Evolutionary conservation across 139 green algal species (phyloP).

Genomic region (Asterochloris sp.): DNA sequence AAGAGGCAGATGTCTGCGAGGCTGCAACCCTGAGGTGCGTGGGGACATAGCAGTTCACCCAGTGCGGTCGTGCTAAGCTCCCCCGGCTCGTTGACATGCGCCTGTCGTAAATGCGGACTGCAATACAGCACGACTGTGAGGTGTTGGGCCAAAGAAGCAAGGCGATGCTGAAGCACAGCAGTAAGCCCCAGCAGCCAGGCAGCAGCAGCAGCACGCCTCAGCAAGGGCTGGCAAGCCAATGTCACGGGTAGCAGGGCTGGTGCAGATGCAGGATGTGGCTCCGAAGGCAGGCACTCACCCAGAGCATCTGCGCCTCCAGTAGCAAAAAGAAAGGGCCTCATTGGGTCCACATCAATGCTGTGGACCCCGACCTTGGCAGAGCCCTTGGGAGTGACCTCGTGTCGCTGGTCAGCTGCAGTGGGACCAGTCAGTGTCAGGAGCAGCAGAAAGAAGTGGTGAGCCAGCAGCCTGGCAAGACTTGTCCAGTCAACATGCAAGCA

Average conservation of each 20-base stretch:
- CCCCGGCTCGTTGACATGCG: slow-evolving; percentile 24
- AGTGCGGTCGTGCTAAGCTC: slow-evolving; percentile 2
- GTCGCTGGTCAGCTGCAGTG: slow-evolving; percentile 33
- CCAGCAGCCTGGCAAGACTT: no score
- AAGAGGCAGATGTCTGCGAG: neutral
- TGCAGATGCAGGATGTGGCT: no score
- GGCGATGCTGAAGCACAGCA: neutral
- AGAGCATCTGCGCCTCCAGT: slow-evolving; percentile 28
- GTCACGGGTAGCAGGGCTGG: no score
- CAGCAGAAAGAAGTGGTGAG: neutral
- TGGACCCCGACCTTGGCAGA: slow-evolving; percentile 21
- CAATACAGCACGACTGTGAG: neutral
- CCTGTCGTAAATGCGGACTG: slow-evolving; percentile 36
- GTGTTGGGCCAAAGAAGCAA: neutral
- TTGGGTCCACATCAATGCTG: slow-evolving; percentile 35
- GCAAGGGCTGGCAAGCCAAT: no score
- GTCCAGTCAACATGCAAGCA: no score
- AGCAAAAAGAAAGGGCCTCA: slow-evolving; percentile 35
- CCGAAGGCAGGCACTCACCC: neutral
- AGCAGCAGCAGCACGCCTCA: neutral
- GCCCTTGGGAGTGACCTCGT: slow-evolving; percentile 12
- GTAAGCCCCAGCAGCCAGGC: neutral
- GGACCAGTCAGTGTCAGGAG: neutral
- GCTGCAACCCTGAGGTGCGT: slow-evolving; percentile 11
- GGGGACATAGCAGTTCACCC: slow-evolving; percentile 27